A percentile compares a stretch with the other conserved stretches of the same genome.
Conservation (phyloP, 306 rosid genomes). For the Glycine latifolia region DNA sequence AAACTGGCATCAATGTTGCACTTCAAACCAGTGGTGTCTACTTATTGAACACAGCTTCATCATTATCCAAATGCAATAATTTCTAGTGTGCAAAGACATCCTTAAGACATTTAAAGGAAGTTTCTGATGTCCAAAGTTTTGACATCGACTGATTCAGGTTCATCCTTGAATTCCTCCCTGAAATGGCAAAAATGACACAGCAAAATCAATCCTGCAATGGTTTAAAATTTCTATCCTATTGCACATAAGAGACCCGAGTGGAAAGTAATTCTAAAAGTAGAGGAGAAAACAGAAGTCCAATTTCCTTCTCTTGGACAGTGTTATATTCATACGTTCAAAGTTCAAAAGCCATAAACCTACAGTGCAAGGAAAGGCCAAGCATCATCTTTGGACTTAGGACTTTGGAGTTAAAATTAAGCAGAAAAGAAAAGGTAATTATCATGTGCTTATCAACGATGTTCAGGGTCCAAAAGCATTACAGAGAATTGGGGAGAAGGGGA, state of each 20-base stretch:
- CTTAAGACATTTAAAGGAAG: slow-evolving; percentile 59
- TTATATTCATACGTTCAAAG: background rate
- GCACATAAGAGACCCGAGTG: background rate
- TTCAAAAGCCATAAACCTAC: slow-evolving; percentile 24
- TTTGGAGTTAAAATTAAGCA: slow-evolving; percentile 4
- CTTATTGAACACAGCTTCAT: slow-evolving; percentile 65
- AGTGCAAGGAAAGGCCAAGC: slow-evolving; percentile 16
- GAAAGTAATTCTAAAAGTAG: background rate
- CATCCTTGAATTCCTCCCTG: slow-evolving; percentile 99
- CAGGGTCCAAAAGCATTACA: slow-evolving; percentile 11
- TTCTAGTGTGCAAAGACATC: slow-evolving; percentile 51
- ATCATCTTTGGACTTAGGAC: slow-evolving; percentile 4
- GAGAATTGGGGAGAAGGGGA: slow-evolving; percentile 1
- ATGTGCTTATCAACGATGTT: slow-evolving; percentile 5
- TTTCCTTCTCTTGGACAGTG: background rate
- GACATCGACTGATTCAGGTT: slow-evolving; percentile 56
- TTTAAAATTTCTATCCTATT: slow-evolving; percentile 12
- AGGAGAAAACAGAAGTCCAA: slow-evolving; percentile 13
- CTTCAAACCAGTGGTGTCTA: slow-evolving; percentile 58
- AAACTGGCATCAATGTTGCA: slow-evolving; percentile 51
- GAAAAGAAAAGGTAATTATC: slow-evolving; percentile 5
- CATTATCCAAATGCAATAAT: slow-evolving; percentile 53
- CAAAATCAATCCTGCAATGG: slow-evolving; percentile 15
- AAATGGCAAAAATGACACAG: slow-evolving; percentile 42
- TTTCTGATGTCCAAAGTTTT: slow-evolving; percentile 91